These are phyloP conservation scores for Arctium lappa DNA, from an alignment of 129 eudicot genomes.

Conservation along the genomic window DNA sequence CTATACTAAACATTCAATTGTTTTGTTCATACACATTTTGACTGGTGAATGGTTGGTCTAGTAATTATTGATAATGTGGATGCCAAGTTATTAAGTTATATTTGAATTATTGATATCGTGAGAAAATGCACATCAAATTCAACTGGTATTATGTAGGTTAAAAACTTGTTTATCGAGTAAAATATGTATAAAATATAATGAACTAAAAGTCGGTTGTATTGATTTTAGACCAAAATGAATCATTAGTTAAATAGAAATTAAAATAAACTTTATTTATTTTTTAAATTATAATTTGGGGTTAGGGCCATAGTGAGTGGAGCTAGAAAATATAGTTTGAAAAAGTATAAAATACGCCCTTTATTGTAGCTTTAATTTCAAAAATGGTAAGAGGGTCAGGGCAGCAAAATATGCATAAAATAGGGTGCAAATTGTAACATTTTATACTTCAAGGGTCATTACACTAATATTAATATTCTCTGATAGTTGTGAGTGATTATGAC, in stretches of 20 bases:
- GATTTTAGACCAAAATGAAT: too few relatives aligned
- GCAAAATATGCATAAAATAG: neutral
- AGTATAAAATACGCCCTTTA: neutral
- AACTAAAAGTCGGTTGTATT: too few relatives aligned
- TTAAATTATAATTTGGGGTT: too few relatives aligned
- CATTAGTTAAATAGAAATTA: neutral
- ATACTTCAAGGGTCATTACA: neutral
- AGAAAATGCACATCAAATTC: neutral
- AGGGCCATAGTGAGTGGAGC: neutral
- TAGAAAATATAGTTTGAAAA: neutral
- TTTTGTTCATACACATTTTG: neutral
- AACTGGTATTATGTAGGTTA: neutral
- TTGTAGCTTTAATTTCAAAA: neutral
- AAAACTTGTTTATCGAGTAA: neutral
- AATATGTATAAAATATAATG: neutral
- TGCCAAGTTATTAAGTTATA: too few relatives aligned
- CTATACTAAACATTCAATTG: neutral
- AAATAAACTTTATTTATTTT: too few relatives aligned
- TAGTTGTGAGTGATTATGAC: conserved; percentile 30
- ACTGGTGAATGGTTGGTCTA: neutral
- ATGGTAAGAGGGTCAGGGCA: neutral
- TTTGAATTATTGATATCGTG: too few relatives aligned
- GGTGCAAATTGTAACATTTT: neutral
- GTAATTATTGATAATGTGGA: too few relatives aligned
- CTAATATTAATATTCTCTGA: neutral